Evolutionary conservation across 352 stramenopile species (phyloP).

Genomic region (Phytopythium aichiense): DNA sequence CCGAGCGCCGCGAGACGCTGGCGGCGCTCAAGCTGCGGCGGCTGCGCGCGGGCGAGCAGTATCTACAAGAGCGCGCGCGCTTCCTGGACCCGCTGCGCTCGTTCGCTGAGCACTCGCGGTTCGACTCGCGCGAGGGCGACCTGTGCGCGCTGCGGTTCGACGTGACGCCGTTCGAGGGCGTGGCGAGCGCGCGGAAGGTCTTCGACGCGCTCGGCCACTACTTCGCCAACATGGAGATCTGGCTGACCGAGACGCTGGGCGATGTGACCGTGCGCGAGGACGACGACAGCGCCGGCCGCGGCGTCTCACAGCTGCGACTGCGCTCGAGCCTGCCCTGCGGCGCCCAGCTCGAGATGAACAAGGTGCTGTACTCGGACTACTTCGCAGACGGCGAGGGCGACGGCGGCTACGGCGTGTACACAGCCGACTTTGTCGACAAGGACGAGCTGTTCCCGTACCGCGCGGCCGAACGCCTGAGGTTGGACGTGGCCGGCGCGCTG

Average conservation of each 20-base stretch:
- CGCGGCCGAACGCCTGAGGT: conserved; percentile 12
- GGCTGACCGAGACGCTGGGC: conserved; percentile 45
- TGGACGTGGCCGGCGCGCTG: conserved; percentile 12
- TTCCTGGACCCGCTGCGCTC: conserved; percentile 31
- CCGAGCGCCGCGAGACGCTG: conserved; percentile 28
- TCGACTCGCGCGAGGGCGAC: conserved; percentile 32
- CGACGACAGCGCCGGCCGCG: conserved; percentile 37
- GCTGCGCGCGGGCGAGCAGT: conserved; percentile 24
- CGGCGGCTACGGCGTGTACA: conserved; percentile 11
- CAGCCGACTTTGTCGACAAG: conserved; percentile 18
- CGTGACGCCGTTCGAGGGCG: conserved; percentile 35
- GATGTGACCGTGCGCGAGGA: conserved; percentile 55
- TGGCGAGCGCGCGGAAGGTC: conserved; percentile 29
- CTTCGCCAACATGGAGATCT: conserved; percentile 50
- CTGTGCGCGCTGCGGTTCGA: conserved; percentile 43
- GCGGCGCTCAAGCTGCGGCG: conserved; percentile 23
- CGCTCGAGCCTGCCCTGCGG: conserved; percentile 28
- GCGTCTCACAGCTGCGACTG: conserved; percentile 40
- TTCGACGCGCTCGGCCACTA: conserved; percentile 50
- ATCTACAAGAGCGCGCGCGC: conserved; percentile 32
- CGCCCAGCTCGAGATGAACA: conserved; percentile 39
- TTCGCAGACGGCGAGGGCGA: not conserved
- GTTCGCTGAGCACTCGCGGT: conserved; percentile 41
- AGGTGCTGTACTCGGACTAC: conserved; percentile 6
- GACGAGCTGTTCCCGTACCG: conserved; percentile 29